A percentile compares a stretch with the other conserved stretches of the same genome.
Conservation (phyloP, 2,329 filamentous ascomycete species). For the Metarhizium anisopliae region DNA sequence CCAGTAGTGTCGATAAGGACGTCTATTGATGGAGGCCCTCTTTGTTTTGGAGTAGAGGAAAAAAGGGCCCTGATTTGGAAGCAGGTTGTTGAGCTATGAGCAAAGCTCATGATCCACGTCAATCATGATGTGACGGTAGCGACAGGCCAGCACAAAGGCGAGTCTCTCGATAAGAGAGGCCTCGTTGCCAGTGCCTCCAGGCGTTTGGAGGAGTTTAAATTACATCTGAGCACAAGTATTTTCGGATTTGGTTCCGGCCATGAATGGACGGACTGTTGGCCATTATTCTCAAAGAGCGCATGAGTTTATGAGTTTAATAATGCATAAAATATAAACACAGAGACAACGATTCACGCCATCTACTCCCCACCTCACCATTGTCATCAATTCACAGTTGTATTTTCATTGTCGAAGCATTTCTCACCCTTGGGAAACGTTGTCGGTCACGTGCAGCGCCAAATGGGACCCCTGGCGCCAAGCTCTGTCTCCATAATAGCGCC, state of each 20-base stretch:
- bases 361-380: not conserved
- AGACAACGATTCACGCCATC: not conserved
- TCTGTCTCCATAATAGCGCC: conserved; percentile 2
- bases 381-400: not conserved
- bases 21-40: too few species aligned
- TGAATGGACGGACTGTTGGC: not conserved
- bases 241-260: not conserved
- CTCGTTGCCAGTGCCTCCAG: not conserved
- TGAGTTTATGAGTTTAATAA: not conserved
- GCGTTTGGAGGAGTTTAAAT: not conserved
- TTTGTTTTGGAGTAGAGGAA: not conserved
- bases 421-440: not conserved
- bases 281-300: not conserved
- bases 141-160: not conserved
- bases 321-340: not conserved
- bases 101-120: not conserved
- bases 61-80: not conserved
- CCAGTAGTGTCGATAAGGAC: not conserved
- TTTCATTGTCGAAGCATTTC: not conserved
- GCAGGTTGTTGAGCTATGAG: not conserved
- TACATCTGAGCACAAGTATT: not conserved
- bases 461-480: not conserved
- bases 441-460: not conserved
- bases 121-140: not conserved
- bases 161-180: not conserved